These are phyloP conservation scores for Aspergillus haitiensis DNA, from an alignment of 495 filamentous ascomycete genomes.

Conservation along the genomic window DNA sequence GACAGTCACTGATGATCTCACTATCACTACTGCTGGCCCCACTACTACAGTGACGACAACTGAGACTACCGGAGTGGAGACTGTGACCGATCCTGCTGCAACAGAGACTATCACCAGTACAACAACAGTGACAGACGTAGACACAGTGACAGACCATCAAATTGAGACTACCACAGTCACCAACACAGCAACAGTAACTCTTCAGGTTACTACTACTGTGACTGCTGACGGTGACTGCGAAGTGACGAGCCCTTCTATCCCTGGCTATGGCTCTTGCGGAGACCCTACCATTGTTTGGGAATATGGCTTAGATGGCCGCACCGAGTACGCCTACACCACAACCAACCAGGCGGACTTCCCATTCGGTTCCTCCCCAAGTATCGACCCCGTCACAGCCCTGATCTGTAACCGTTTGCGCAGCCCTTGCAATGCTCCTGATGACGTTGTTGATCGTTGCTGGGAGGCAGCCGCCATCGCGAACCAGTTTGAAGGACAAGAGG, in stretches of 20 bases:
- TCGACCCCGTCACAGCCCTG: slow-evolving; percentile 1
- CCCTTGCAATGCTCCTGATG: neutral
- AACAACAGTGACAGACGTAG: neutral
- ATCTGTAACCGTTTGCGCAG: neutral
- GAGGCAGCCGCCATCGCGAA: no score
- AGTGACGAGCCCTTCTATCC: neutral
- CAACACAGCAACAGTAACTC: no score
- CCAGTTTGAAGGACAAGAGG: no score
- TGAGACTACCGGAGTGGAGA: neutral
- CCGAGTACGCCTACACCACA: neutral
- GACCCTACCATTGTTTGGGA: neutral
- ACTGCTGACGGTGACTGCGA: no score
- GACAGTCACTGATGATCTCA: neutral
- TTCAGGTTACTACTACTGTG: no score
- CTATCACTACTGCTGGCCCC: slow-evolving; percentile 1
- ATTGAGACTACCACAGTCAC: no score
- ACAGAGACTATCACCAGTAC: no score
- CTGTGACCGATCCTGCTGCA: neutral
- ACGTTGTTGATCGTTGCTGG: no score
- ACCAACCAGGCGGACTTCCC: slow-evolving; percentile 1
- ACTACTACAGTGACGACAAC: slow-evolving; percentile 1
- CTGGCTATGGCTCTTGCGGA: neutral
- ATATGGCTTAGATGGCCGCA: neutral
- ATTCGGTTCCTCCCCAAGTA: neutral
- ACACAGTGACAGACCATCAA: neutral